Evolutionary conservation across 1,284 basidiomycete genomes (phyloP).

Genomic region (Cutaneotrichosporon spelunceum): DNA sequence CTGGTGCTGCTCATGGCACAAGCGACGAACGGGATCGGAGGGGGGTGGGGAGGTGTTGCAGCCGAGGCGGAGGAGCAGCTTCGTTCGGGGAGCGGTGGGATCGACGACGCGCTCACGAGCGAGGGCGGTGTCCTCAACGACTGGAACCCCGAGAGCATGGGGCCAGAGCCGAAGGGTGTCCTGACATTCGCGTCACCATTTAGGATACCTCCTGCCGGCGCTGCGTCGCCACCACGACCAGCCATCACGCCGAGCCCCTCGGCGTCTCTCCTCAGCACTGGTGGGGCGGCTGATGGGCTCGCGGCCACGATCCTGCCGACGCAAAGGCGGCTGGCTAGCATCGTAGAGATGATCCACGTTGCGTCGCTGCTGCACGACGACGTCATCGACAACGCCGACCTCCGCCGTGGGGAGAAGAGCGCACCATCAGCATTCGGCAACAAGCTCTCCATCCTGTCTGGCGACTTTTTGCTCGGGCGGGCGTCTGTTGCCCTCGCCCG

Average conservation of each 20-base stretch:
- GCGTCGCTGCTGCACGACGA: constrained; percentile 94
- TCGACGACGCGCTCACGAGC: constrained; percentile 48
- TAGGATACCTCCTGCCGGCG: constrained; percentile 25
- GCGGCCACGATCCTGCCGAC: constrained; percentile 63
- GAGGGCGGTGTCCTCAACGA: constrained; percentile 51
- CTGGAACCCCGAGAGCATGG: constrained; percentile 51
- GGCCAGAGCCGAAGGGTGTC: constrained; percentile 32
- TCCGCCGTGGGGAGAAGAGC: constrained; percentile 75
- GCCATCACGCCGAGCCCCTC: constrained; percentile 19
- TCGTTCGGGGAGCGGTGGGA: constrained; percentile 24
- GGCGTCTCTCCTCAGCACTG: constrained; percentile 17
- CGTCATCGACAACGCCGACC: constrained; percentile 80
- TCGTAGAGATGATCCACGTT: constrained; percentile 98
- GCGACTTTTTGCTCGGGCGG: constrained; percentile 91
- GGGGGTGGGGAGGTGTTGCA: constrained; percentile 32
- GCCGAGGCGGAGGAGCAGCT: constrained; percentile 12
- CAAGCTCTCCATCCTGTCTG: constrained; percentile 89
- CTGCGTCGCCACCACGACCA: not conserved
- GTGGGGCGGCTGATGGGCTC: not conserved
- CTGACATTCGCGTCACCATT: constrained; percentile 47
- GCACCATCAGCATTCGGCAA: constrained; percentile 90
- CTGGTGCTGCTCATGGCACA: constrained; percentile 86
- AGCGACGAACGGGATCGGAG: constrained; percentile 78
- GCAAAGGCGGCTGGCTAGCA: constrained; percentile 88
- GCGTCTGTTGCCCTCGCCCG: constrained; percentile 83